These are phyloP conservation scores for Saccharomycopsis oosterbeekiorum DNA, from an alignment of 805 yeast species.

Conservation along the genomic window DNA sequence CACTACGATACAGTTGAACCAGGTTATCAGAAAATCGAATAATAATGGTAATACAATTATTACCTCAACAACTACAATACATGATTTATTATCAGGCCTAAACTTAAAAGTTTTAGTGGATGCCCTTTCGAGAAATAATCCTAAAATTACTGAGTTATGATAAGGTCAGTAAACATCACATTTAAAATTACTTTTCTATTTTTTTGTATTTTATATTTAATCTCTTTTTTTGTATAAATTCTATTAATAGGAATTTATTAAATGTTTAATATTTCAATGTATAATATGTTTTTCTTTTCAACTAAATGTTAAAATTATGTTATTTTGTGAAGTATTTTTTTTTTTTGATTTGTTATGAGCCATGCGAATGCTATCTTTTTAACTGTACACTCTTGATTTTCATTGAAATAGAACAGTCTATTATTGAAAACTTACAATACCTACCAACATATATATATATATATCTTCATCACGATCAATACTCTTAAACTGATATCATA, in stretches of 20 bases:
- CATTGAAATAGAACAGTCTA: not conserved
- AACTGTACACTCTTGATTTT: not conserved
- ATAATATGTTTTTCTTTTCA: too few relatives aligned
- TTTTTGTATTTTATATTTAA: too few relatives aligned
- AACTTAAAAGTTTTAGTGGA: not conserved
- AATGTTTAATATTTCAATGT: too few relatives aligned
- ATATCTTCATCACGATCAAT: too few relatives aligned
- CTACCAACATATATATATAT: too few relatives aligned
- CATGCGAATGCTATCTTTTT: not conserved
- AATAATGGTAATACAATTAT: not conserved
- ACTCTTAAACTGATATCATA: too few relatives aligned
- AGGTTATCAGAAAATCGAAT: not conserved
- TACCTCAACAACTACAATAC: not conserved
- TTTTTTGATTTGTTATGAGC: not conserved
- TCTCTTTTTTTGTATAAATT: too few relatives aligned
- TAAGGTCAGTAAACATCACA: too few relatives aligned
- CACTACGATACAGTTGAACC: slow-evolving; percentile 1
- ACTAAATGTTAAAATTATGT: too few relatives aligned
- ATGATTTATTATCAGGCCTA: not conserved
- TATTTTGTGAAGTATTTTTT: not conserved
- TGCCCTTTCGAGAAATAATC: not conserved
- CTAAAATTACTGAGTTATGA: not conserved
- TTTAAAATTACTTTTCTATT: too few relatives aligned
- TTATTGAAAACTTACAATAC: too few relatives aligned
- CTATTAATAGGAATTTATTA: too few relatives aligned